These are phyloP conservation scores for Rhodotorula glutinis DNA, from an alignment of 1,284 basidiomycete genomes.

Conservation along the genomic window DNA sequence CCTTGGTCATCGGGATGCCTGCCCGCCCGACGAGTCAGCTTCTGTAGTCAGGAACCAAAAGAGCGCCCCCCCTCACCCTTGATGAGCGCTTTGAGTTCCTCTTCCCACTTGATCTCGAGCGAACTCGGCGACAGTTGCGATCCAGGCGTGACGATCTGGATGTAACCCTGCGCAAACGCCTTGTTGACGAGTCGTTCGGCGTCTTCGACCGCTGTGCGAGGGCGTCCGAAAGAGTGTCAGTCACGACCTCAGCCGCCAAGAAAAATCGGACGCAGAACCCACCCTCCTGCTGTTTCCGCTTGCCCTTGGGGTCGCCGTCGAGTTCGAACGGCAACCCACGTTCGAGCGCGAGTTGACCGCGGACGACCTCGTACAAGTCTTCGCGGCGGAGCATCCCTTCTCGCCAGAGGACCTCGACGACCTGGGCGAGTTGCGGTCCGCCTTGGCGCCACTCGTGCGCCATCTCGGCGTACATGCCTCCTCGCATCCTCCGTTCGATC, in stretches of 20 bases:
- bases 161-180: conserved; percentile 33
- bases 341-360: background rate
- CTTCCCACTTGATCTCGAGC: conserved; percentile 42
- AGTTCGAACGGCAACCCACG: background rate
- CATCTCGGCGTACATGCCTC: conserved; percentile 67
- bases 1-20: conserved; percentile 35
- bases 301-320: conserved; percentile 23
- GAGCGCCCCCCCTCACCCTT: conserved; percentile 24
- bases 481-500: conserved; percentile 47
- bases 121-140: conserved; percentile 33
- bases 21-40: background rate
- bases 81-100: conserved; percentile 33
- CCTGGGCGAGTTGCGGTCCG: conserved; percentile 7
- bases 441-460: conserved; percentile 51
- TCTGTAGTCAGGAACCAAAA: too few species aligned
- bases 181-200: conserved; percentile 27
- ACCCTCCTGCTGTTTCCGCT: conserved; percentile 1
- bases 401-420: conserved; percentile 22
- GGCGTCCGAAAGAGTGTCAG: background rate
- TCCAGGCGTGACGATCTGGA: conserved; percentile 37
- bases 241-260: background rate
- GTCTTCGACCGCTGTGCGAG: conserved; percentile 9
- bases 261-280: background rate
- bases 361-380: conserved; percentile 23
- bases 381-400: conserved; percentile 31